Evolutionary conservation across 768 basidiomycete genomes (phyloP), one percentile per base, ranked within the genome.

Genomic region (Russula olivacea): DNA sequence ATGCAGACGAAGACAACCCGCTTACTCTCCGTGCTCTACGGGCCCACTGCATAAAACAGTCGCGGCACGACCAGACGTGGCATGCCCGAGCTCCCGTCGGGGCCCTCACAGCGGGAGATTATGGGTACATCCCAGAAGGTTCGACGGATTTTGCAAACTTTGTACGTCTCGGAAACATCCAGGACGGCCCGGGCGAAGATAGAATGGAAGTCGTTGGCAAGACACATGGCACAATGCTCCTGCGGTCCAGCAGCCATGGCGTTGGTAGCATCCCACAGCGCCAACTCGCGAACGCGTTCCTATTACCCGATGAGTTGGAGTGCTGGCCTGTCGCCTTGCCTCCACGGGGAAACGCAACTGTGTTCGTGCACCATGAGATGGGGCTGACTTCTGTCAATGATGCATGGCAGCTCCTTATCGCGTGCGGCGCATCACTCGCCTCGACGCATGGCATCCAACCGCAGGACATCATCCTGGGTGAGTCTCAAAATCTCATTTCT

Each of bases 241-340:
- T 55, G 51, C 47, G 61, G 28, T 21, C 51, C 6, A 48, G 48
- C 17, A 38, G 5, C 14, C 38, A 38, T 38, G 55, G 49, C 14
- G n/a, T 23, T 4, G 21, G 47, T 4, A 45, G 54, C 14, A 50
- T 66, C 55, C 36, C 65, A 9, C 58, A 63, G 38, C 64, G 61
- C 21, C 50, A 60, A 55, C 56, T 48, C 6, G 58, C 57, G 8
- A 59, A 17, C 23, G 51, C 67, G 6, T 66, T 34, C 25, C 28
- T 56, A 1, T 30, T 68, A 19, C 61, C 61, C 9, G 58, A 48
- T 30, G 65, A 53, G 12, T 17, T 59, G 51, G 67, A 68, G 47
- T 59, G 64, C 38, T 68, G 67, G 67, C 65, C 58, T 3, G 21
- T 68, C 10, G 61, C 55, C 21, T 25, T 68, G 17, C 54, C 65